phyloP scores from a whole-genome alignment of 805 yeast genomes.

The Yarrowia sp. region DNA sequence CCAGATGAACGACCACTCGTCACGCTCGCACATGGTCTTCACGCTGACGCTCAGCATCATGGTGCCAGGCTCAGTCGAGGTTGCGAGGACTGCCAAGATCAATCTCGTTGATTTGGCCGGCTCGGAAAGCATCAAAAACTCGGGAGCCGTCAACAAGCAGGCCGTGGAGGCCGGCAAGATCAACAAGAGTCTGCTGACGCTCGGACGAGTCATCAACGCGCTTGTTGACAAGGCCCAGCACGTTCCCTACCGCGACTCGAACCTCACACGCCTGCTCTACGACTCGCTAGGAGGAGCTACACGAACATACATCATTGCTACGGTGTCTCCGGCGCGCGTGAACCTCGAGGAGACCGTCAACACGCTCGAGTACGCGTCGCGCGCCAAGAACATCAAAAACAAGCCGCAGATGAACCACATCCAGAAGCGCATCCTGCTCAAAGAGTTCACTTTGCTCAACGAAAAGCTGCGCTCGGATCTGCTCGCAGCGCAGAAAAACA shows the following conservation, averaged over 20 bases:
- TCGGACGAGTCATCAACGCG: conserved; percentile 84
- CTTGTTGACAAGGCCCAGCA: conserved; percentile 63
- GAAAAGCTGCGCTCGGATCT: conserved; percentile 59
- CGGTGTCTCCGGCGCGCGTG: conserved; percentile 76
- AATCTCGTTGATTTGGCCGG: conserved; percentile 94
- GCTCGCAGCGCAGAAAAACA: conserved; percentile 59
- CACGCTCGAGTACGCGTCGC: conserved; percentile 81
- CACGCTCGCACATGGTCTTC: conserved; percentile 78
- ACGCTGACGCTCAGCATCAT: conserved; percentile 60
- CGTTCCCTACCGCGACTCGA: conserved; percentile 84
- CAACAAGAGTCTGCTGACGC: conserved; percentile 79
- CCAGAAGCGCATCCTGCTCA: conserved; percentile 54
- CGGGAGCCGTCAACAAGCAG: conserved; percentile 82
- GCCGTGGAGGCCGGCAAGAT: conserved; percentile 94
- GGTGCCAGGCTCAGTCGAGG: conserved; percentile 52
- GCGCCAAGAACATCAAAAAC: conserved; percentile 77
- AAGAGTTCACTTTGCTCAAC: conserved; percentile 55
- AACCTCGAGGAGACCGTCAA: conserved; percentile 81
- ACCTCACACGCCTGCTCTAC: conserved; percentile 71
- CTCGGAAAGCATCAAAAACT: conserved; percentile 79
- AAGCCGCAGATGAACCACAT: conserved; percentile 55
- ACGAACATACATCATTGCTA: conserved; percentile 81
- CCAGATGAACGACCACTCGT: conserved; percentile 69
- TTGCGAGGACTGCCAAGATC: conserved; percentile 52
- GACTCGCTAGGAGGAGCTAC: conserved; percentile 88